A percentile compares a stretch with the other conserved stretches of the same genome.
Evolutionary conservation across 2,329 filamentous ascomycete genomes (phyloP).

Genomic region (Zymoseptoria tritici): DNA sequence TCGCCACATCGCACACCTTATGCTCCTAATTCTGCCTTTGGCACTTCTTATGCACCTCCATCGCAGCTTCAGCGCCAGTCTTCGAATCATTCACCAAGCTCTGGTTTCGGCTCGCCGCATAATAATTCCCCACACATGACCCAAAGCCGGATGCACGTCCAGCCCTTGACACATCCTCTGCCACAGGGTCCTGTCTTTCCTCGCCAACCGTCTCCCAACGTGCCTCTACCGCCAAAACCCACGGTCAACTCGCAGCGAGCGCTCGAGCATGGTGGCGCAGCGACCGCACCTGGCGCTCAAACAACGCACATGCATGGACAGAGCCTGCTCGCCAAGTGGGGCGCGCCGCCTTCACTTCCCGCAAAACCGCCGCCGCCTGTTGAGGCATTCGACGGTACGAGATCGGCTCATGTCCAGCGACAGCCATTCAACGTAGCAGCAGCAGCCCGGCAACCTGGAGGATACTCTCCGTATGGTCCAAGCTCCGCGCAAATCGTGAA

Average conservation of each 20-base stretch:
- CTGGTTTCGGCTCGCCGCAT: constrained; percentile 21
- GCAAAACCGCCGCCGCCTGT: constrained; percentile 47
- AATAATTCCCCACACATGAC: constrained; percentile 9
- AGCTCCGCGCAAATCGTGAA: background rate
- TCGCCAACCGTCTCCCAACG: constrained; percentile 27
- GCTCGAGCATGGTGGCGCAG: constrained; percentile 5
- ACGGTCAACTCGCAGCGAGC: background rate
- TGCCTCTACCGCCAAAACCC: constrained; percentile 29
- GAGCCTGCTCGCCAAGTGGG: constrained; percentile 50
- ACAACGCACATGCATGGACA: constrained; percentile 26
- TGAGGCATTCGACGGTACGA: constrained; percentile 21
- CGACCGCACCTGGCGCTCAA: constrained; percentile 4
- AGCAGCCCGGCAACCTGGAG: constrained; percentile 11
- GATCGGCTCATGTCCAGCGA: constrained; percentile 13
- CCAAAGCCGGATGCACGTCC: constrained; percentile 14
- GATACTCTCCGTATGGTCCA: background rate
- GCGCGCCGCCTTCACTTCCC: constrained; percentile 47
- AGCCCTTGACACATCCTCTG: constrained; percentile 30
- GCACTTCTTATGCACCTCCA: constrained; percentile 4
- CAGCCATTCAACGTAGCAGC: constrained; percentile 16
- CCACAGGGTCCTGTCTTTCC: constrained; percentile 32
- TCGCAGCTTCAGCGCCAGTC: constrained; percentile 25
- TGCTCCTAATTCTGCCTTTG: constrained; percentile 1
- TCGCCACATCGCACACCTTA: constrained; percentile 16
- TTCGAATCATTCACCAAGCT: constrained; percentile 24